Base-by-base conservation (phyloP, 2,329 filamentous ascomycete genomes). In the Helicocarpus griseus region DNA sequence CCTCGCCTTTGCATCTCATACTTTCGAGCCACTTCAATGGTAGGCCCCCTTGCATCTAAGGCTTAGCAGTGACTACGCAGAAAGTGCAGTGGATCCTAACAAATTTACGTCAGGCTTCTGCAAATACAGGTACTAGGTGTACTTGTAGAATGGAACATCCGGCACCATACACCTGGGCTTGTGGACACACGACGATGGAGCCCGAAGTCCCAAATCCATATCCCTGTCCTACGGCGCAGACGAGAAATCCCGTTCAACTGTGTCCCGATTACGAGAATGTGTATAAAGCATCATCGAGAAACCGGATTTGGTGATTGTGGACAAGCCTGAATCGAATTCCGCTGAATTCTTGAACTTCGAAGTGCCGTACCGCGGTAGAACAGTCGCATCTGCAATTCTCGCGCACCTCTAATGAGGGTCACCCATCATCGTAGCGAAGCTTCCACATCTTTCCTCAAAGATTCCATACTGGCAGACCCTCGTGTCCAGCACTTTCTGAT, bases 401-500 rank as follows among this genome's bases (percentile, higher is more conserved):
- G n/a, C 24, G 7, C 2, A 29, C 21, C 19, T 45, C 4, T 2
- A 45, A 45, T 24, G n/a, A 45, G 41, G 11, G 5, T 29, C 21
- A 45, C 21, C 22, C 24, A 36, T 48, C 21, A 36, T 6, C 22
- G 21, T 13, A 48, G 31, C 0, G 31, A 33, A 11, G 14, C 2
- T 38, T 33, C 31, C 17, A 53, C 43, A 40, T 55, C 50, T 14
- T 51, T 55, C n/a, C 22, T 55, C 22, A 51, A 43, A 14, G 29
- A 22, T 31, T 55, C 47, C 50, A 55, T 55, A 29, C 43, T 50
- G 31, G 50, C 43, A 39, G 53, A 53, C 11, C 19, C 43, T 33
- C 48, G 38, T 31, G 26, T 48, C 50, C 43, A 53, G 29, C 51
- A 55, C 41, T 55, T 53, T 48, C 31, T 38, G 22, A 55, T 49